These are phyloP conservation scores for Silybum marianum DNA, from an alignment of 129 eudicot species.

Conservation along the genomic window DNA sequence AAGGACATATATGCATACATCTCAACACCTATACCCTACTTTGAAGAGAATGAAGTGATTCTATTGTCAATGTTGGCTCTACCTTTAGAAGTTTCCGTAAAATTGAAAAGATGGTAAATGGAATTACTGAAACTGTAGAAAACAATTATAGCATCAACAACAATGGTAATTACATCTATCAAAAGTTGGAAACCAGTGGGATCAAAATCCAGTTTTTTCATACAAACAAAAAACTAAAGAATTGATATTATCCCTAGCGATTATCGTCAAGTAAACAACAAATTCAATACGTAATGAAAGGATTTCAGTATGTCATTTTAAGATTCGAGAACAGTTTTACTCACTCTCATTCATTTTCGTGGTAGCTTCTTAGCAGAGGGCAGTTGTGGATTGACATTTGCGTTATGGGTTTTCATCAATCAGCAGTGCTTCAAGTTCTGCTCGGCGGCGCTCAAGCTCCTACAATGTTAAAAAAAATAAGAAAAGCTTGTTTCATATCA, in stretches of 20 bases:
- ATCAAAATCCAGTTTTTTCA: conserved; percentile 15
- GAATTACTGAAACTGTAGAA: neutral
- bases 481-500: conserved; percentile 8
- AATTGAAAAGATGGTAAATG: neutral
- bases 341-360: conserved; percentile 12
- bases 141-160: conserved; percentile 7
- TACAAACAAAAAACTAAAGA: conserved; percentile 23
- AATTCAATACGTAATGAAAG: conserved; percentile 9
- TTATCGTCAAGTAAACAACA: conserved; percentile 28
- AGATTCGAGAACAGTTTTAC: conserved; percentile 1
- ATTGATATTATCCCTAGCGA: conserved; percentile 15
- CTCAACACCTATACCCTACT: neutral
- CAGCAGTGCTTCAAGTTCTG: conserved; percentile 74
- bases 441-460: conserved; percentile 76
- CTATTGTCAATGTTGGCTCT: neutral
- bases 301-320: neutral
- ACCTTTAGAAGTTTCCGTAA: neutral
- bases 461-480: conserved; percentile 28
- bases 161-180: conserved; percentile 19
- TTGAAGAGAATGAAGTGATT: neutral
- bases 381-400: conserved; percentile 8
- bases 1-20: neutral
- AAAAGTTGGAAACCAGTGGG: conserved; percentile 5
- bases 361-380: neutral
- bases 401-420: conserved; percentile 50